A percentile compares a stretch with the other conserved stretches of the same genome.
These are phyloP conservation scores for Gaertneriomyces semiglobifer DNA, from an alignment of 192 early-diverging fungal genomes.

Conservation along the genomic window DNA sequence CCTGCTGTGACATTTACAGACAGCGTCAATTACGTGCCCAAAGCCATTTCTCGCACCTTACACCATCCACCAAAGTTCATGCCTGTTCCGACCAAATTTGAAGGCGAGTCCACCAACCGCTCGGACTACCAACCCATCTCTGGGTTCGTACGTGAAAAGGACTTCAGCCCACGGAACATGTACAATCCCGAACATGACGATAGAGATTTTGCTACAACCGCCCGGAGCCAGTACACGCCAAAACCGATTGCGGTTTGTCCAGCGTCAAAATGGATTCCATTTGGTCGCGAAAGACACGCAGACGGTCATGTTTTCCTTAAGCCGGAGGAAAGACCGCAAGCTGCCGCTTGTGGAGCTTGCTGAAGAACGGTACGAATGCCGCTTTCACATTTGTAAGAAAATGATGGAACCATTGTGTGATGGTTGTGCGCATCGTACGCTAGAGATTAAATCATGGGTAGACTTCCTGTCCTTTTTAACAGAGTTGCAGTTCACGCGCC, in stretches of 20 bases:
- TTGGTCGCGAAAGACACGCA: slow-evolving; percentile 18
- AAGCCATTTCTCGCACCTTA: slow-evolving; percentile 16
- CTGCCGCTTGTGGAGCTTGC: neutral
- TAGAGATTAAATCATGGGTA: too few relatives aligned
- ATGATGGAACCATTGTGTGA: too few relatives aligned
- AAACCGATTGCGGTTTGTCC: slow-evolving; percentile 32
- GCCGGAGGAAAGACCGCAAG: neutral
- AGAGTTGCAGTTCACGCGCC: too few relatives aligned
- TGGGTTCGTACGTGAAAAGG: slow-evolving; percentile 14
- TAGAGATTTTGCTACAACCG: slow-evolving; percentile 45
- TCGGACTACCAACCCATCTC: slow-evolving; percentile 33
- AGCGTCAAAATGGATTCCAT: slow-evolving; percentile 32
- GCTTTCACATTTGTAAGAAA: too few relatives aligned
- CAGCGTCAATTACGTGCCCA: slow-evolving; percentile 28
- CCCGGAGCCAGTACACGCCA: slow-evolving; percentile 25
- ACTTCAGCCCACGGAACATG: slow-evolving; percentile 38
- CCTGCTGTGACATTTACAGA: slow-evolving; percentile 5
- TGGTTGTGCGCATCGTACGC: too few relatives aligned
- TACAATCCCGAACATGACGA: slow-evolving; percentile 41
- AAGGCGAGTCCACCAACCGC: slow-evolving; percentile 38
- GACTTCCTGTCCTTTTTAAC: too few relatives aligned
- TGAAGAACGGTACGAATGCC: too few relatives aligned
- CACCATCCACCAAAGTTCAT: slow-evolving; percentile 6
- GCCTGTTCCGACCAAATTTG: slow-evolving; percentile 34
- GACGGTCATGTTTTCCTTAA: slow-evolving; percentile 40